These are phyloP conservation scores for Dictyostelium intermedium DNA, from an alignment of 78 protist species.

Conservation along the genomic window DNA sequence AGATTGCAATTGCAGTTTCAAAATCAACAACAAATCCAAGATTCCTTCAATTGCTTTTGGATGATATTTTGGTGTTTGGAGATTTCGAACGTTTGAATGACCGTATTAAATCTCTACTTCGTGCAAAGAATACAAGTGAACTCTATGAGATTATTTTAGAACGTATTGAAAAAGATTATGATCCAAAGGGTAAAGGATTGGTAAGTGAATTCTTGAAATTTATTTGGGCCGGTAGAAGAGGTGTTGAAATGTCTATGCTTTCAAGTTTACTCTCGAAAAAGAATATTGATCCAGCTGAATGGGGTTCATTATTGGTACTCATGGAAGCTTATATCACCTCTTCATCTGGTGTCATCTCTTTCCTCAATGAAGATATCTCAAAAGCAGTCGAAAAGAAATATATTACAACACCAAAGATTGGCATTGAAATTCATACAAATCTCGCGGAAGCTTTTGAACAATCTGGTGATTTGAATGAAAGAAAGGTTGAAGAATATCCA, in stretches of 20 bases:
- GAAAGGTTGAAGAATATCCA: conserved; percentile 78
- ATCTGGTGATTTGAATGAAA: conserved; percentile 14
- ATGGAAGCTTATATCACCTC: conserved; percentile 50
- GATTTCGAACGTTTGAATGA: conserved; percentile 50
- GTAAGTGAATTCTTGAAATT: conserved; percentile 71
- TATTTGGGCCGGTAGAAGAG: conserved; percentile 75
- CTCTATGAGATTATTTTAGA: conserved; percentile 79
- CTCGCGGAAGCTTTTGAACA: conserved; percentile 14
- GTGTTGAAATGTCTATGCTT: conserved; percentile 50
- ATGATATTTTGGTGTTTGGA: conserved; percentile 81
- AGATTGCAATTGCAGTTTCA: conserved; percentile 55
- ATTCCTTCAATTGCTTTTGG: conserved; percentile 70
- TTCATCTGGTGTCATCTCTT: conserved; percentile 39
- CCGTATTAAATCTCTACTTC: conserved; percentile 12
- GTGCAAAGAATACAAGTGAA: conserved; percentile 68
- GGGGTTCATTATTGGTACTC: conserved; percentile 44
- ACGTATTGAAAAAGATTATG: conserved; percentile 82
- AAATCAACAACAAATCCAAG: conserved; percentile 67
- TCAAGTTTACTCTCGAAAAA: conserved; percentile 1
- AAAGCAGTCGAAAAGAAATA: conserved; percentile 63
- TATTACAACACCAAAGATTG: not conserved
- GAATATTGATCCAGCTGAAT: conserved; percentile 54
- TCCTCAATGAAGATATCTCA: conserved; percentile 67
- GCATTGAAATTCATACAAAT: conserved; percentile 27
- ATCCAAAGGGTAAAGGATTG: conserved; percentile 65